These are phyloP conservation scores for Penicillium fuscoglaucum DNA, from an alignment of 2,329 filamentous ascomycete genomes.

Conservation along the genomic window DNA sequence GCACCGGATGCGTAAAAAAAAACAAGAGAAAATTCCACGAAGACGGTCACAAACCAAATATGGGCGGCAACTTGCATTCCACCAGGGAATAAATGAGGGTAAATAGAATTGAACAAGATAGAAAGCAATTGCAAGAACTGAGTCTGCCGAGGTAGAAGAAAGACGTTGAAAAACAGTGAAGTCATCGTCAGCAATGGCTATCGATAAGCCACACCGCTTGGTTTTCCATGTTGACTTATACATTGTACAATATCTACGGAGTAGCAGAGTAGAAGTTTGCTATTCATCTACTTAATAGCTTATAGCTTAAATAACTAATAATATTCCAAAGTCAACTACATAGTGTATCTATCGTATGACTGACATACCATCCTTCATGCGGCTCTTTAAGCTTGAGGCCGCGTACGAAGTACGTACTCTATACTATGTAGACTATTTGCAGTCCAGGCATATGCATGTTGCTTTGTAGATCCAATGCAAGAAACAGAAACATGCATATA, in stretches of 20 bases:
- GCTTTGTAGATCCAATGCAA: neutral
- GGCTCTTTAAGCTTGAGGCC: neutral
- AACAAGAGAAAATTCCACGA: neutral
- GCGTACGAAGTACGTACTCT: neutral
- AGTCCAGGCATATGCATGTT: neutral
- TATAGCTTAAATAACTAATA: neutral
- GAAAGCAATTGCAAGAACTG: neutral
- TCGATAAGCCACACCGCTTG: conserved; percentile 3
- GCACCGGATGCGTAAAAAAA: conserved; percentile 13
- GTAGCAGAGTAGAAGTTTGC: neutral
- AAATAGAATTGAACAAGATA: neutral
- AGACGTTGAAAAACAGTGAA: conserved; percentile 7
- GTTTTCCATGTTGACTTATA: neutral
- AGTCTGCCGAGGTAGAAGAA: neutral
- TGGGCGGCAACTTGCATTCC: neutral
- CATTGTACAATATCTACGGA: neutral
- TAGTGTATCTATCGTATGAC: neutral
- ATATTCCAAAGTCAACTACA: neutral
- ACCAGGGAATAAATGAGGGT: neutral
- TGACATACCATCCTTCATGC: neutral
- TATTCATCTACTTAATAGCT: neutral
- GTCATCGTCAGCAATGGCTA: conserved; percentile 6
- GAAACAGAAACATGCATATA: too few species aligned
- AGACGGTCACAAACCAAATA: neutral
- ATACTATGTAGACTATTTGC: neutral